Conservation (phyloP, 805 yeast species). For the Yueomyces sp. region DNA sequence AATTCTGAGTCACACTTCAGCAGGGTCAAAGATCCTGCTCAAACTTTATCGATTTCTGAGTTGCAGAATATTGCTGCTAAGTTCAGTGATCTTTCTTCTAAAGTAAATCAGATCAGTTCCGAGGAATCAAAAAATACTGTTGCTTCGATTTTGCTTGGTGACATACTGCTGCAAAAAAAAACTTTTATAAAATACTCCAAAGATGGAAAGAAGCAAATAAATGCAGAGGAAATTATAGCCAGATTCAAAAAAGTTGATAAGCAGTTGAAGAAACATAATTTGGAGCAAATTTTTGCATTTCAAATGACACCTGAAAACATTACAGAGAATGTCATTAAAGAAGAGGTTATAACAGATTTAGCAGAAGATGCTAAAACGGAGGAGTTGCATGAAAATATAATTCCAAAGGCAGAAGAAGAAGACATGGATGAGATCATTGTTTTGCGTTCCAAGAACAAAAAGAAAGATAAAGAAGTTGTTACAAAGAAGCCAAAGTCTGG, state of each 20-base stretch:
- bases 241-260: too few species aligned
- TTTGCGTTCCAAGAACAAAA: slow-evolving; percentile 19
- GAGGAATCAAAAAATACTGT: neutral
- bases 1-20: neutral
- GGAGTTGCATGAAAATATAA: too few species aligned
- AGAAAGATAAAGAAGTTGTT: slow-evolving; percentile 1
- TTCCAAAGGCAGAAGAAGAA: slow-evolving; percentile 4
- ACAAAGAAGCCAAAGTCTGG: slow-evolving; percentile 3
- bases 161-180: neutral
- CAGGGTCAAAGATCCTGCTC: neutral
- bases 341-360: too few species aligned
- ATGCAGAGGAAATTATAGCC: too few species aligned
- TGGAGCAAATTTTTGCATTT: too few species aligned
- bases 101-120: neutral
- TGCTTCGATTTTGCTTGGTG: neutral
- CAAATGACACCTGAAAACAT: too few species aligned
- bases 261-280: too few species aligned
- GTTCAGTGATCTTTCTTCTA: slow-evolving; percentile 2
- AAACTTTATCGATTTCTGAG: slow-evolving; percentile 8
- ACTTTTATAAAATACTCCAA: too few species aligned
- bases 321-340: too few species aligned
- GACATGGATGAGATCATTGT: slow-evolving; percentile 29
- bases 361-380: too few species aligned
- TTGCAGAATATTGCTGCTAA: slow-evolving; percentile 6
- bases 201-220: too few species aligned